These are phyloP conservation scores for Coriolopsis trogii DNA, from an alignment of 1,284 basidiomycete species.

Conservation along the genomic window DNA sequence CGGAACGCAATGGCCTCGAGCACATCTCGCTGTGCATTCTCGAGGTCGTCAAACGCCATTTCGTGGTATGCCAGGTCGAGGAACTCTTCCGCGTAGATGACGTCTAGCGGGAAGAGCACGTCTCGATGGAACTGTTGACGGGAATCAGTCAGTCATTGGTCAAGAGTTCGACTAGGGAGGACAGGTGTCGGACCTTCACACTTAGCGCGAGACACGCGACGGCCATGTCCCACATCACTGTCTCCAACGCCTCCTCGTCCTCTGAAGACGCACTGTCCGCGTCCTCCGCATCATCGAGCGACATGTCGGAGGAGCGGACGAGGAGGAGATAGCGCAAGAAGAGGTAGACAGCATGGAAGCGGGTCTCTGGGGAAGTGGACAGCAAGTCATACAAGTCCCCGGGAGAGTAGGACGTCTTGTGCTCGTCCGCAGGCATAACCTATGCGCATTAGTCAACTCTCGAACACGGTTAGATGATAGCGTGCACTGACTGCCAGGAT, in stretches of 20 bases:
- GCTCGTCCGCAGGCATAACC: conserved; percentile 11
- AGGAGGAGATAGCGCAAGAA: conserved; percentile 54
- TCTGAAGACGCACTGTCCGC: conserved; percentile 3
- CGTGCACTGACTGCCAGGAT: conserved; percentile 41
- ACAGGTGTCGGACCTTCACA: conserved; percentile 50
- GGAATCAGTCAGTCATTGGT: background rate
- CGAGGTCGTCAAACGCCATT: conserved; percentile 49
- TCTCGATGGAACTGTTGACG: conserved; percentile 61
- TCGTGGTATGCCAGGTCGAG: conserved; percentile 48
- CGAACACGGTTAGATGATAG: background rate
- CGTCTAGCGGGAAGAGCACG: conserved; percentile 53
- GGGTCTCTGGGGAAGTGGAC: conserved; percentile 51
- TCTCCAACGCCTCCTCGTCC: conserved; percentile 36
- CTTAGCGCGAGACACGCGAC: conserved; percentile 58
- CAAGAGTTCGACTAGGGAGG: background rate
- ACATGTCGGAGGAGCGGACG: conserved; percentile 25
- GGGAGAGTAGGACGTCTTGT: conserved; percentile 18
- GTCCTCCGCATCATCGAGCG: conserved; percentile 7
- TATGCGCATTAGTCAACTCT: background rate
- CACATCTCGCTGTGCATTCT: conserved; percentile 61
- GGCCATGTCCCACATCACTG: conserved; percentile 55
- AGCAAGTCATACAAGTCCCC: conserved; percentile 56
- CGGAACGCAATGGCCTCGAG: conserved; percentile 50
- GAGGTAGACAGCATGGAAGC: conserved; percentile 61
- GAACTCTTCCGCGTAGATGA: conserved; percentile 54